Conservation (phyloP, 345 rosid species). For the Gossypium sturtianum region DNA sequence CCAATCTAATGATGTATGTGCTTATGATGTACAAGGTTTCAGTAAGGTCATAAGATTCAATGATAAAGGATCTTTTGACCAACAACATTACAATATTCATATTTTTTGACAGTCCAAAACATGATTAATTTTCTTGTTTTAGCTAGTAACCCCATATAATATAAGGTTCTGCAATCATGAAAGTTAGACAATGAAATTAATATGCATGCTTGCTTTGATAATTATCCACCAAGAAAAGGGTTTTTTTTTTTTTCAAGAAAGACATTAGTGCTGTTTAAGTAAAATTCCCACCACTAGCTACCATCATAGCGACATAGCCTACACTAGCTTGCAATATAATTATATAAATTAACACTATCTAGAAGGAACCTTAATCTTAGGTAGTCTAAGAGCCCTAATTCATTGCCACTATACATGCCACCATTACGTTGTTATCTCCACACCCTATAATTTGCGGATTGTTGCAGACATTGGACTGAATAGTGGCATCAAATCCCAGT, state of each 20-base stretch:
- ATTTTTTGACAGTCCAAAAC: too few relatives aligned
- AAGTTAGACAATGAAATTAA: not conserved
- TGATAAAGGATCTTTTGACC: not conserved
- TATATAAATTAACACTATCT: not conserved
- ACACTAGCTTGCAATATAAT: not conserved
- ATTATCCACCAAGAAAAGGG: not conserved
- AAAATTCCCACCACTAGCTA: not conserved
- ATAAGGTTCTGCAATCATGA: not conserved
- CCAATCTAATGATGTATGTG: too few relatives aligned
- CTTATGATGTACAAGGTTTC: too few relatives aligned
- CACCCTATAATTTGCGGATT: slow-evolving; percentile 23
- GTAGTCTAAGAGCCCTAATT: not conserved
- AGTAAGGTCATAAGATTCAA: too few relatives aligned
- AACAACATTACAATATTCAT: too few relatives aligned
- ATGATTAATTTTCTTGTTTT: too few relatives aligned
- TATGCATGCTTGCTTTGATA: not conserved
- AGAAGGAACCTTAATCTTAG: slow-evolving; percentile 16
- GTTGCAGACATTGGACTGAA: slow-evolving; percentile 20
- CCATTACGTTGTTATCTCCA: slow-evolving; percentile 48
- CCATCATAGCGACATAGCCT: not conserved
- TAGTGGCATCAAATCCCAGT: not conserved
- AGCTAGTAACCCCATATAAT: too few relatives aligned
- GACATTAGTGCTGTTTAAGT: not conserved
- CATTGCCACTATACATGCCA: slow-evolving; percentile 28
- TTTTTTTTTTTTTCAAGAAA: too few relatives aligned